Evolutionary conservation across 441 rosid species (phyloP), one percentile per base, ranked within the genome.

Genomic region (Erysimum cheiri): DNA sequence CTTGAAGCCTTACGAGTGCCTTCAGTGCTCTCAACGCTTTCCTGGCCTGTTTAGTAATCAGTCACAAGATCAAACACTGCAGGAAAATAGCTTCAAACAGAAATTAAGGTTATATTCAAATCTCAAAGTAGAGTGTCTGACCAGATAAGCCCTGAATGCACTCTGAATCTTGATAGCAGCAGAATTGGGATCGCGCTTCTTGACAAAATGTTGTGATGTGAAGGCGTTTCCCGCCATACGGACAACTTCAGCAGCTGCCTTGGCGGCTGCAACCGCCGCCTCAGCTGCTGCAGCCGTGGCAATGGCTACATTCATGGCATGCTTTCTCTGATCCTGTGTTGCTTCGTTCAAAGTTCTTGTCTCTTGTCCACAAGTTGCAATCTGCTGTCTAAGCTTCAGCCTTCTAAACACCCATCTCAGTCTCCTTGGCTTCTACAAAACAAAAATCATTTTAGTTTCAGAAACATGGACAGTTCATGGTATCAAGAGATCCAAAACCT

Each of bases 281-380:
- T 93, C 88, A 0, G 96, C 96, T 19, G 96, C 98, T 4, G 90
- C 97, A 0, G 91, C 95, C 0, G 98, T 93, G 14, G 95, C 93
- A 33, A 88, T 73, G 48, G 98, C 98, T 52, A 91, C 96, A 40
- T 83, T 84, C 73, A 94, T 52, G n/a, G 96, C 93, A 69, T 82
- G 89, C 43, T 83, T 86, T 58, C 91, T 91, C 63, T 94, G 93
- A 60, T 85, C 87, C 60, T 86, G 85, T 14, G 88, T 76, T 36
- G 91, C 96, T 59, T 84, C 85, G 48, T 75, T 77, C 64, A 88
- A 59, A 10, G 82, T 77, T 50, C 70, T 76, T 50, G 70, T 40
- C 1, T 88, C 81, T 13, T 71, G 69, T 0, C 15, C 39, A 15
- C 47, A 47, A 36, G 84, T 81, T 60, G 77, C 87, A 75, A 77